phyloP scores from a whole-genome alignment of 192 early-diverging fungal species.

The Backusella morwellensis region DNA sequence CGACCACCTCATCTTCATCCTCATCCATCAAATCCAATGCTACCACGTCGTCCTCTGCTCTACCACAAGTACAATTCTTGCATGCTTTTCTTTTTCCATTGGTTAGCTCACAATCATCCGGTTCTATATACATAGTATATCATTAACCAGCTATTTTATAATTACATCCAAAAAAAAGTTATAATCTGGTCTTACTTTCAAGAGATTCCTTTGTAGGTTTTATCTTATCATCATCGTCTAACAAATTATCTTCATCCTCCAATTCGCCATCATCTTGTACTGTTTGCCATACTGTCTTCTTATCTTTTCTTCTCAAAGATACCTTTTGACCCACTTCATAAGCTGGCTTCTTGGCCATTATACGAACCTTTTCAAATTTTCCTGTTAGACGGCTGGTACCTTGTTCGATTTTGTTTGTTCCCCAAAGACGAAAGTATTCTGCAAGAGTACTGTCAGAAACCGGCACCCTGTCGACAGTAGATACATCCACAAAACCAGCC shows the following conservation, averaged over 20 bases:
- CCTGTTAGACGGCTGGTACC: conserved; percentile 42
- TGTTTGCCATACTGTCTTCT: conserved; percentile 47
- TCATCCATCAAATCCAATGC: conserved; percentile 34
- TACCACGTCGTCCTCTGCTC: conserved; percentile 70
- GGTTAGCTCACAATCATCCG: conserved; percentile 69
- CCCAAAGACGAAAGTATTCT: conserved; percentile 61
- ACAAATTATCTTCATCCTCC: conserved; percentile 82
- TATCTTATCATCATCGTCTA: conserved; percentile 81
- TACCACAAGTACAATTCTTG: conserved; percentile 97
- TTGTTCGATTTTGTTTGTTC: conserved; percentile 39
- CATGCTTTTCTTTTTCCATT: conserved; percentile 86
- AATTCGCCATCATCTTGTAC: conserved; percentile 85
- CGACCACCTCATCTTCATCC: conserved; percentile 31
- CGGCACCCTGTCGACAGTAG: conserved; percentile 29
- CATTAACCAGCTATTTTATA: not conserved
- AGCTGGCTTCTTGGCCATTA: conserved; percentile 70
- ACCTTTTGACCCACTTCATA: conserved; percentile 87
- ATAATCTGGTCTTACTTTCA: conserved; percentile 39
- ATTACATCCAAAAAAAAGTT: not conserved
- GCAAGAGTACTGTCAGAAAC: conserved; percentile 47
- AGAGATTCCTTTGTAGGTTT: conserved; percentile 65
- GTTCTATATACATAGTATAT: conserved; percentile 28
- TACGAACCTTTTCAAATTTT: conserved; percentile 47
- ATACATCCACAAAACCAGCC: conserved; percentile 79
- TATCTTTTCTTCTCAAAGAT: conserved; percentile 59